phyloP scores from a whole-genome alignment of 768 basidiomycete genomes.

The Hydnum rufescens region DNA sequence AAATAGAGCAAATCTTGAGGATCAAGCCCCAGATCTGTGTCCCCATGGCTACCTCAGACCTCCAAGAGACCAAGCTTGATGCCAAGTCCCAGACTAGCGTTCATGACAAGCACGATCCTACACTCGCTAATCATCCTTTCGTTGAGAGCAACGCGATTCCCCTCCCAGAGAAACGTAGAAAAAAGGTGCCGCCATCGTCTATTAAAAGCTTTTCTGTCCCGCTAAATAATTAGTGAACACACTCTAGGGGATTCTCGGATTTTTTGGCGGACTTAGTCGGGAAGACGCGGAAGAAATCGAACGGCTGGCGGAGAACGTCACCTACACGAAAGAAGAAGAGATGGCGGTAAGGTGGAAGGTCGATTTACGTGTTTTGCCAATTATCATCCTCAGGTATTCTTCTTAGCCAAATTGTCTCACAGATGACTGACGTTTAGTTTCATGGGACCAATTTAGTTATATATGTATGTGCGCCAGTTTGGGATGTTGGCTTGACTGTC shows the following conservation, averaged over 20 bases:
- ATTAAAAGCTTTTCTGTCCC: background rate
- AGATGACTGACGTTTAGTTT: background rate
- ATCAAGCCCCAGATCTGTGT: no score
- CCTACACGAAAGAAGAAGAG: slow-evolving; percentile 32
- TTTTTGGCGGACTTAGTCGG: background rate
- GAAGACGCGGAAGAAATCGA: slow-evolving; percentile 28
- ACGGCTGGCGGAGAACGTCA: slow-evolving; percentile 28
- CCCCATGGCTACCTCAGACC: no score
- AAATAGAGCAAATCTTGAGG: no score
- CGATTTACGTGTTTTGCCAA: slow-evolving; percentile 29
- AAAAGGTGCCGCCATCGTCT: background rate
- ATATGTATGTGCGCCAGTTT: background rate
- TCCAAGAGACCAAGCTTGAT: no score
- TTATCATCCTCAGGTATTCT: slow-evolving; percentile 31
- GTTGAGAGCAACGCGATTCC: no score
- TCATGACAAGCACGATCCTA: no score
- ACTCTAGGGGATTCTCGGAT: background rate
- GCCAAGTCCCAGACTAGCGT: no score
- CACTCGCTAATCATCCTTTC: no score
- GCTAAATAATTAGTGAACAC: no score
- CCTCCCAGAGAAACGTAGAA: background rate
- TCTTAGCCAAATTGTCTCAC: background rate
- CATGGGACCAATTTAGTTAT: background rate
- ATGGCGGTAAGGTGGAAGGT: slow-evolving; percentile 32
- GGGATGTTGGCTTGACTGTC: background rate